Percentiles rank a stretch among this genome's conserved stretches.
phyloP scores from a whole-genome alignment of 768 basidiomycete genomes.

The Mycena capillaripes region DNA sequence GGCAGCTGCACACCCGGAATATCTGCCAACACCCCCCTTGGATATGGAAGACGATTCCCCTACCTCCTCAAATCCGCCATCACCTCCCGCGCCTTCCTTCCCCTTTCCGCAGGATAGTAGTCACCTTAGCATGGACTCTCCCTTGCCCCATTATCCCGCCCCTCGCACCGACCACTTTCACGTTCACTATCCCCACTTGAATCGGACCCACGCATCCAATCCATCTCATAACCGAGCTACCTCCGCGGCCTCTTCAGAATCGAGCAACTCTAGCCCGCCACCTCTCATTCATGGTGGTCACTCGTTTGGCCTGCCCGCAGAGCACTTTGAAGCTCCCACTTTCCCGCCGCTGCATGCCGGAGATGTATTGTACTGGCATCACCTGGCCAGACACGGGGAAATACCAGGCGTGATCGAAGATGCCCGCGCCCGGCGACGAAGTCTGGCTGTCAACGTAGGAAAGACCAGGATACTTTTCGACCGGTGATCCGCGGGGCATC shows the following conservation, averaged over 20 bases:
- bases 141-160: slow-evolving; percentile 24
- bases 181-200: slow-evolving; percentile 38
- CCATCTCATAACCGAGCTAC: slow-evolving; percentile 34
- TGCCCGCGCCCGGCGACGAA: slow-evolving; percentile 61
- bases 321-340: slow-evolving; percentile 56
- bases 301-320: slow-evolving; percentile 47
- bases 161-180: slow-evolving; percentile 42
- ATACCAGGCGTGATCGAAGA: slow-evolving; percentile 79
- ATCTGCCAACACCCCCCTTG: slow-evolving; percentile 54
- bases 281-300: slow-evolving; percentile 43
- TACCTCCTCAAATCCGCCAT: slow-evolving; percentile 45
- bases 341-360: slow-evolving; percentile 65
- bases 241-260: slow-evolving; percentile 36
- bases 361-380: slow-evolving; percentile 83
- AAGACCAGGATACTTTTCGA: slow-evolving; percentile 43
- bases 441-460: slow-evolving; percentile 31
- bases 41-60: slow-evolving; percentile 51
- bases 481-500: slow-evolving; percentile 60
- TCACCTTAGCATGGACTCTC: slow-evolving; percentile 31
- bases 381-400: slow-evolving; percentile 78
- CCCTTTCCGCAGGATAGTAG: slow-evolving; percentile 39
- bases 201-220: slow-evolving; percentile 30
- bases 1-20: slow-evolving; percentile 48
- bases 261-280: slow-evolving; percentile 42
- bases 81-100: slow-evolving; percentile 41